Percentiles rank a stretch among this genome's conserved stretches.
These are phyloP conservation scores for Oligophagozyma castellii DNA, from an alignment of 1,139 yeast species.

Conservation along the genomic window DNA sequence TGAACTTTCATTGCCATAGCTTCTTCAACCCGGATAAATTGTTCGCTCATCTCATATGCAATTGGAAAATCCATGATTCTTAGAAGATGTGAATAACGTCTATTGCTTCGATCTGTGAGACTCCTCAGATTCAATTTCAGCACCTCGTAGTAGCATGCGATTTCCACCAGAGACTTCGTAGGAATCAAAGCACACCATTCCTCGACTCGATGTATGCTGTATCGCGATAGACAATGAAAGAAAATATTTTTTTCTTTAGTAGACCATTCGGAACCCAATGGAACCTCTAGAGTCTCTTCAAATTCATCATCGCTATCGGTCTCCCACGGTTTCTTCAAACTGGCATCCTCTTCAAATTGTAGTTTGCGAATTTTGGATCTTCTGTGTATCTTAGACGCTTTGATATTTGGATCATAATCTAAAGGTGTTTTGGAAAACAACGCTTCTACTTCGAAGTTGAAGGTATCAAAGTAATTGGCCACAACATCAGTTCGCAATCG, in stretches of 20 bases:
- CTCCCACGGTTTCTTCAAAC: neutral
- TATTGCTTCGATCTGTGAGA: slow-evolving; percentile 3
- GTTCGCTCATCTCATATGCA: slow-evolving; percentile 24
- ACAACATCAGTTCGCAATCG: slow-evolving; percentile 4
- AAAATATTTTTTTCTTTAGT: slow-evolving; percentile 18
- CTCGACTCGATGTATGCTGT: slow-evolving; percentile 20
- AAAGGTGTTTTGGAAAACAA: too few relatives aligned
- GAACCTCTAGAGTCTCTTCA: neutral
- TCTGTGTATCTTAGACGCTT: slow-evolving; percentile 15
- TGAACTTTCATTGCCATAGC: slow-evolving; percentile 1
- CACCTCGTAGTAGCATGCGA: slow-evolving; percentile 16
- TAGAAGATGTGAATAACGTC: slow-evolving; percentile 7
- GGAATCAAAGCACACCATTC: slow-evolving; percentile 16
- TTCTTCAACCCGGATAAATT: slow-evolving; percentile 15
- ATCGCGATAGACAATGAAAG: slow-evolving; percentile 18
- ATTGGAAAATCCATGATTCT: slow-evolving; percentile 16
- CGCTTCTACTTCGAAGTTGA: slow-evolving; percentile 10
- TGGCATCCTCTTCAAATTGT: slow-evolving; percentile 1
- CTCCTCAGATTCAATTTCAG: slow-evolving; percentile 5
- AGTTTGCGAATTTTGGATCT: slow-evolving; percentile 10
- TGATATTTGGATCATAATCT: too few relatives aligned
- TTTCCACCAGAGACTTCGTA: slow-evolving; percentile 18
- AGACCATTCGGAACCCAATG: slow-evolving; percentile 18
- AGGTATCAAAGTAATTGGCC: slow-evolving; percentile 10
- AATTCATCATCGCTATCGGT: slow-evolving; percentile 1